These are phyloP conservation scores for Pulveroboletus sp. DNA, from an alignment of 768 basidiomycete species.

Conservation along the genomic window DNA sequence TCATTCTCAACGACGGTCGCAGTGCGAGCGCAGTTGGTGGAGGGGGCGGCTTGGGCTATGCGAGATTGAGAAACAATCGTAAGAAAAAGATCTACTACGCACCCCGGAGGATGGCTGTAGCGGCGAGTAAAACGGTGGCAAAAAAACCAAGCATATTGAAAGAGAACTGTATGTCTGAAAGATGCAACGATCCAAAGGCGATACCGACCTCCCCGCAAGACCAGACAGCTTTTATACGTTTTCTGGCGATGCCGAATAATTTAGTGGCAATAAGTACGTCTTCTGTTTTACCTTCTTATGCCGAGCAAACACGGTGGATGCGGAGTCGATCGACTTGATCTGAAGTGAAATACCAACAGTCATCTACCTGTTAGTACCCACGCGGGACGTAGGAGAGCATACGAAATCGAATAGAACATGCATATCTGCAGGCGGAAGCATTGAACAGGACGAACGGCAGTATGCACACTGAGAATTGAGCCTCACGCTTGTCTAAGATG, in stretches of 20 bases:
- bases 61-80: slow-evolving; percentile 15
- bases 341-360: too few species aligned
- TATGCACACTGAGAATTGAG: too few species aligned
- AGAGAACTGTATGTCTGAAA: not conserved
- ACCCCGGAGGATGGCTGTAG: slow-evolving; percentile 15
- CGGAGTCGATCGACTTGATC: too few species aligned
- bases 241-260: not conserved
- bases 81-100: not conserved
- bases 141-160: slow-evolving; percentile 20
- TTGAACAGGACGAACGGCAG: too few species aligned
- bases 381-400: too few species aligned
- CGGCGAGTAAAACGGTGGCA: slow-evolving; percentile 14
- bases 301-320: not conserved
- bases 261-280: not conserved
- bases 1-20: slow-evolving; percentile 59
- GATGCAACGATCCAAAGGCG: not conserved
- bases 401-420: too few species aligned
- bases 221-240: slow-evolving; percentile 18
- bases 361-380: too few species aligned
- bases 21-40: slow-evolving; percentile 52
- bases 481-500: too few species aligned
- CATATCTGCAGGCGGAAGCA: too few species aligned
- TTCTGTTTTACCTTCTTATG: too few species aligned
- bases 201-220: not conserved
- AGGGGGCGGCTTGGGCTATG: slow-evolving; percentile 42